Evolutionary conservation across 805 yeast genomes (phyloP).

Genomic region (Ogataea trehalophila): DNA sequence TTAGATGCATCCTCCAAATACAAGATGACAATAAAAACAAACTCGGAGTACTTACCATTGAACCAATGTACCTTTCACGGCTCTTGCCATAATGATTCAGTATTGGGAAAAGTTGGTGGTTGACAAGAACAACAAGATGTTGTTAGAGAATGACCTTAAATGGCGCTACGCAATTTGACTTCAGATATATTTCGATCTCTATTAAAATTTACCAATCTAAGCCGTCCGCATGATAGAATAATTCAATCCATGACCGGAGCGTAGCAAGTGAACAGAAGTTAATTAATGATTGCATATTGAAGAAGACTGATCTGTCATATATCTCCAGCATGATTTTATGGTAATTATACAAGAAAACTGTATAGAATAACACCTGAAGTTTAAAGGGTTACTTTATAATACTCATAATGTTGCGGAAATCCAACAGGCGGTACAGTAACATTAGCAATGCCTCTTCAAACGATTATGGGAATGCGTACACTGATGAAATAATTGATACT

Average conservation of each 20-base stretch:
- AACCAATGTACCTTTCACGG: constrained; percentile 49
- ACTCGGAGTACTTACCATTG: constrained; percentile 32
- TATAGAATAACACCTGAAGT: too few species aligned
- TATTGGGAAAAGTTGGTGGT: neutral
- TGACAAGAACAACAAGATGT: neutral
- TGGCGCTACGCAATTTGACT: too few species aligned
- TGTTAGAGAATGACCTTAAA: neutral
- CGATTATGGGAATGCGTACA: constrained; percentile 4
- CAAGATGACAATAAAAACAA: neutral
- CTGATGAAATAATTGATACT: constrained; percentile 22
- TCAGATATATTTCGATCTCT: too few species aligned
- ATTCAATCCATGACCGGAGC: too few species aligned
- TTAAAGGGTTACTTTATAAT: neutral
- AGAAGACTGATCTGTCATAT: too few species aligned
- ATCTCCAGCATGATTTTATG: too few species aligned
- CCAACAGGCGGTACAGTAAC: neutral
- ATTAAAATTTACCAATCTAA: too few species aligned
- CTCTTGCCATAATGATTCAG: constrained; percentile 39
- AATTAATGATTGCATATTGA: too few species aligned
- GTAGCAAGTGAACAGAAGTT: too few species aligned
- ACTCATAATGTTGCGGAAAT: neutral
- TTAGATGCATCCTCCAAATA: neutral
- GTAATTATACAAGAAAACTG: too few species aligned
- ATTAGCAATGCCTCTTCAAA: neutral
- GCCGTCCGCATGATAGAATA: too few species aligned